Evolutionary conservation across 495 filamentous ascomycete species (phyloP), one percentile per base, ranked within the genome.

Genomic region (Penicillium macrosclerotiorum): DNA sequence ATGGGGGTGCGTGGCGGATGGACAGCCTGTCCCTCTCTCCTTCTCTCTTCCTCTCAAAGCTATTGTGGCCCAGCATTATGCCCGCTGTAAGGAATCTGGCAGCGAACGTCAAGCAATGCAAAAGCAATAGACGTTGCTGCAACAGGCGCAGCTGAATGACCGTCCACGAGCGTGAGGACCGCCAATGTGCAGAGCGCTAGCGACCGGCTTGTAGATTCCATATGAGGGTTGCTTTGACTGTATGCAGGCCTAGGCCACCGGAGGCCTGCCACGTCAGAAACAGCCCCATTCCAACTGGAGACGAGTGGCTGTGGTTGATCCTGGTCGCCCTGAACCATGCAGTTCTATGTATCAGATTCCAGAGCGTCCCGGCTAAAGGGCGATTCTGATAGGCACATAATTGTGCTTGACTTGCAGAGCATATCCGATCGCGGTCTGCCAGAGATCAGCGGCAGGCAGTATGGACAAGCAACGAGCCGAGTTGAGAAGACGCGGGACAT

Each of bases 181-280:
- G 24, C 56, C 52, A 56, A 39, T 47, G 24, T 31, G 18, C 11
- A 14, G 25, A 37, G 37, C 9, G 27, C 25, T 37, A 13, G 37
- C 29, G 23, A 45, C 45, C 37, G 42, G 37, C 29, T 42, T 41
- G 42, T 44, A 40, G 31, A 27, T 47, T 49, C 34, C 47, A 51
- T 47, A 35, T 51, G 32, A 52, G 47, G 26, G 27, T 52, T 43
- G 39, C 46, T 34, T 49, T 16, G 12, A 20, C 18, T 48, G 33
- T 38, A 52, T 48, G 46, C 39, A 47, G 34, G 38, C 14, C 14
- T 38, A 25, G 34, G 14, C 31, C 41, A 50, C 29, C 42, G 11
- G 13, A 43, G 52, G 46, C 3, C 29, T 61, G 57, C 60, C 60
- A 64, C 60, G 60, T 64, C 60, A 64, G 60, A 61, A 51, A 37